Percentiles rank a stretch among this genome's conserved stretches.
These are phyloP conservation scores for Cyclanthera cordifolia DNA, from an alignment of 306 rosid genomes.

Conservation along the genomic window DNA sequence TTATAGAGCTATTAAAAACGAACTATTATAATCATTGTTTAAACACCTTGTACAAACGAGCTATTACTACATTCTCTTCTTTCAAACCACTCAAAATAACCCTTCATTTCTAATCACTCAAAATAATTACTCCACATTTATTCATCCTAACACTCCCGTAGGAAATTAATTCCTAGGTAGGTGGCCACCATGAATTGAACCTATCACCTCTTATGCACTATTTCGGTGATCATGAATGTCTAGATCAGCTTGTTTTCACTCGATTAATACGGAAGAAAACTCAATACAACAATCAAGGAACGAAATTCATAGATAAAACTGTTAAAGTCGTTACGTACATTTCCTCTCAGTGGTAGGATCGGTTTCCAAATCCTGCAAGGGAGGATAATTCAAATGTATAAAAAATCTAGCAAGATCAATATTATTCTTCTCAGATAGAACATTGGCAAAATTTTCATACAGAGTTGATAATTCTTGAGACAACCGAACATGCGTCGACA, in stretches of 20 bases:
- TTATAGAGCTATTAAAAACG: no score
- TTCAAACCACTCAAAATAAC: no score
- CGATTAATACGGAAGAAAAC: background rate
- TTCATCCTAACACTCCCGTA: no score
- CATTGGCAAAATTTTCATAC: background rate
- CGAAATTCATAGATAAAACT: background rate
- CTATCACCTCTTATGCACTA: no score
- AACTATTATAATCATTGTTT: no score
- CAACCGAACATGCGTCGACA: background rate
- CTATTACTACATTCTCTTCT: no score
- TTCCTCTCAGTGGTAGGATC: conserved; percentile 25
- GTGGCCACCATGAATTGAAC: no score
- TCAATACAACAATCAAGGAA: background rate
- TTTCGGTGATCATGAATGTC: background rate
- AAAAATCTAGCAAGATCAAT: background rate
- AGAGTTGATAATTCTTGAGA: background rate
- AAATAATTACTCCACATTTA: no score
- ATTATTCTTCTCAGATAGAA: background rate
- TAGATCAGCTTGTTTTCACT: background rate
- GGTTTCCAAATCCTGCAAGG: conserved; percentile 35
- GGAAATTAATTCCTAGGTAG: no score
- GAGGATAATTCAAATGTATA: conserved; percentile 5
- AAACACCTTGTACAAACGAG: no score
- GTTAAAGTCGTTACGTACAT: conserved; percentile 24
- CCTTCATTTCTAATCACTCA: no score